These are phyloP conservation scores for Triadica sebifera DNA, from an alignment of 345 rosid genomes.

Conservation along the genomic window DNA sequence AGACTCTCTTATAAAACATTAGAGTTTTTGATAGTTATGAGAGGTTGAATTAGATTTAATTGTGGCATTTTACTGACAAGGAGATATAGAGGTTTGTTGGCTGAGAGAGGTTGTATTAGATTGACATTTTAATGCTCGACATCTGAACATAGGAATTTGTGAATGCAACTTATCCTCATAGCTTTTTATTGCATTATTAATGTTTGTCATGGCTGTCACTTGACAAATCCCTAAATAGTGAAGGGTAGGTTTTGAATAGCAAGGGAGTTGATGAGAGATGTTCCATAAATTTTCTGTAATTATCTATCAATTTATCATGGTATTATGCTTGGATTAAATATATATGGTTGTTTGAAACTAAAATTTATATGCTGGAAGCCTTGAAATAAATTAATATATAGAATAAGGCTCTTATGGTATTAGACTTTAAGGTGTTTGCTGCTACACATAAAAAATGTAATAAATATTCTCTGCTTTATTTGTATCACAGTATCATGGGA, in stretches of 20 bases:
- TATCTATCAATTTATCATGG: neutral
- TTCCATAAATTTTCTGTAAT: neutral
- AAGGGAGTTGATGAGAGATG: neutral
- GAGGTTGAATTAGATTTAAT: too few species aligned
- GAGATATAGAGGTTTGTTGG: neutral
- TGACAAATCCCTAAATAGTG: too few species aligned
- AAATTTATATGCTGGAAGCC: neutral
- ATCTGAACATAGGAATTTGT: neutral
- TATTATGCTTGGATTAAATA: neutral
- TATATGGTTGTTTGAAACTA: neutral
- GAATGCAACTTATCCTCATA: neutral
- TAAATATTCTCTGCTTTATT: neutral
- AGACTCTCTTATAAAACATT: too few species aligned
- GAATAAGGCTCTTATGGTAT: neutral
- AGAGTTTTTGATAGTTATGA: neutral
- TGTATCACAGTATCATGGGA: slow-evolving; percentile 54
- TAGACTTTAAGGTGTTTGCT: neutral
- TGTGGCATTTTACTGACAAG: neutral
- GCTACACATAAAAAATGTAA: neutral
- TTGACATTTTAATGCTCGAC: neutral
- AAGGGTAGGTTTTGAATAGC: too few species aligned
- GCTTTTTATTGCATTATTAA: neutral
- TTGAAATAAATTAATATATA: neutral
- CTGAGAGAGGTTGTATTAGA: neutral
- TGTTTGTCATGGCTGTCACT: neutral